These are phyloP conservation scores for Linnemannia hyalina DNA, from an alignment of 192 early-diverging fungal species.

Conservation along the genomic window DNA sequence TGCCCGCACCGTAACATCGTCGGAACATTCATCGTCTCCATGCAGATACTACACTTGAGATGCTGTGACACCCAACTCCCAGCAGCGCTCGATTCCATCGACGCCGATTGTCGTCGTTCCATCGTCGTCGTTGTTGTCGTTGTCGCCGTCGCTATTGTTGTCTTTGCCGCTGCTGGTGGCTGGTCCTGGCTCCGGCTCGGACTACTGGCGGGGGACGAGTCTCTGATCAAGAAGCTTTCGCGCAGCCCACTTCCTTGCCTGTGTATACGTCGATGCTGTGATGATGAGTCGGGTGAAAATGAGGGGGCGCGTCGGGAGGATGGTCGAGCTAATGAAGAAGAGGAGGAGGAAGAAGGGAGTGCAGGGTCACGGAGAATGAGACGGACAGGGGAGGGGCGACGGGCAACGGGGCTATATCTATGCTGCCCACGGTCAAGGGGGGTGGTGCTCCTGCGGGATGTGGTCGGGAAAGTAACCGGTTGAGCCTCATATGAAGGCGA, in stretches of 20 bases:
- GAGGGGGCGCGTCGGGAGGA: not conserved
- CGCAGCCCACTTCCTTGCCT: not conserved
- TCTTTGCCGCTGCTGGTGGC: not conserved
- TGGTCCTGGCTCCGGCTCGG: not conserved
- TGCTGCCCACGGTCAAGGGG: conserved; percentile 1
- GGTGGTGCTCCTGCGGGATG: conserved; percentile 11
- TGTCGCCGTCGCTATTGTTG: not conserved
- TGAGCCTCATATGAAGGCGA: conserved; percentile 22
- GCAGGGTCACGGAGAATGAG: conserved; percentile 16
- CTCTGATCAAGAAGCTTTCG: not conserved
- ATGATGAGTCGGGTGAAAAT: not conserved
- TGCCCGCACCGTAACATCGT: conserved; percentile 36
- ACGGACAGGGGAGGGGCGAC: conserved; percentile 27
- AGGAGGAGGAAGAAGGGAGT: conserved; percentile 1
- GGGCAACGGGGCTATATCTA: conserved; percentile 24
- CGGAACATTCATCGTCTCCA: conserved; percentile 25
- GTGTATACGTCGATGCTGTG: not conserved
- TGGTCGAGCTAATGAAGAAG: not conserved
- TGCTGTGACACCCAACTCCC: conserved; percentile 21
- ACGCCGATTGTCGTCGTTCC: not conserved
- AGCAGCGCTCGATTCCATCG: not conserved
- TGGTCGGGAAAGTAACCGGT: conserved; percentile 27
- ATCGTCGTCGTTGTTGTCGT: not conserved
- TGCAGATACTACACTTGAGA: conserved; percentile 36
- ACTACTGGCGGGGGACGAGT: not conserved